These are phyloP conservation scores for Syzygium aqueum DNA, from an alignment of 345 rosid species.

Conservation along the genomic window DNA sequence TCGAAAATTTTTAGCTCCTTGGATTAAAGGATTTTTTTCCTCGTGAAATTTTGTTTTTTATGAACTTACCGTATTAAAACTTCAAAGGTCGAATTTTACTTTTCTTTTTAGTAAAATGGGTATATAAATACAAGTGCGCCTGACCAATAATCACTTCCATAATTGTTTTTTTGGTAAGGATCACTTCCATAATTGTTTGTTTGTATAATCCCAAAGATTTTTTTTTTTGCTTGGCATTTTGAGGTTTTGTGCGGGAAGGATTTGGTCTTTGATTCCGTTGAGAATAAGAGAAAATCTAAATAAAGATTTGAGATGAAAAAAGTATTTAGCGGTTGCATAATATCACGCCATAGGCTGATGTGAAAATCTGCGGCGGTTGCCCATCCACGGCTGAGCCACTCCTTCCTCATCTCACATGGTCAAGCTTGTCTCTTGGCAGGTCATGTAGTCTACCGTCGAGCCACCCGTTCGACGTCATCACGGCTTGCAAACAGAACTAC, in stretches of 20 bases:
- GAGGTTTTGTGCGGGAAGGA: background rate
- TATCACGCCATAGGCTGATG: accelerated
- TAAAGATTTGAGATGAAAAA: too few relatives aligned
- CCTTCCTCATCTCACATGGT: background rate
- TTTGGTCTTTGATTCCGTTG: too few relatives aligned
- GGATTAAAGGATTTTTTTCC: background rate
- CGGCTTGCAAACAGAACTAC: background rate
- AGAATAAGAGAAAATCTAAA: too few relatives aligned
- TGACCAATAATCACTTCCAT: background rate
- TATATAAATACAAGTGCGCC: background rate
- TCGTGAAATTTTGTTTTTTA: background rate
- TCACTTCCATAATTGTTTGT: background rate
- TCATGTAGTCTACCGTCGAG: background rate
- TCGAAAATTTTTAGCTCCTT: background rate
- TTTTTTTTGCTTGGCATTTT: background rate
- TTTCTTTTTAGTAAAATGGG: background rate
- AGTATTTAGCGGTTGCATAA: background rate
- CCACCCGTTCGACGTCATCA: background rate
- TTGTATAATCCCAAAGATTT: background rate
- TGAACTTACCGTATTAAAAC: background rate
- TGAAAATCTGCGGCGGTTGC: background rate
- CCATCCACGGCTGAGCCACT: background rate
- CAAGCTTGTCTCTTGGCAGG: background rate
- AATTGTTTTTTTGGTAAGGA: background rate
- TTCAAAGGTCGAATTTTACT: background rate